Conservation (phyloP, 352 stramenopile genomes). For the Phytophthora sansomeana region DNA sequence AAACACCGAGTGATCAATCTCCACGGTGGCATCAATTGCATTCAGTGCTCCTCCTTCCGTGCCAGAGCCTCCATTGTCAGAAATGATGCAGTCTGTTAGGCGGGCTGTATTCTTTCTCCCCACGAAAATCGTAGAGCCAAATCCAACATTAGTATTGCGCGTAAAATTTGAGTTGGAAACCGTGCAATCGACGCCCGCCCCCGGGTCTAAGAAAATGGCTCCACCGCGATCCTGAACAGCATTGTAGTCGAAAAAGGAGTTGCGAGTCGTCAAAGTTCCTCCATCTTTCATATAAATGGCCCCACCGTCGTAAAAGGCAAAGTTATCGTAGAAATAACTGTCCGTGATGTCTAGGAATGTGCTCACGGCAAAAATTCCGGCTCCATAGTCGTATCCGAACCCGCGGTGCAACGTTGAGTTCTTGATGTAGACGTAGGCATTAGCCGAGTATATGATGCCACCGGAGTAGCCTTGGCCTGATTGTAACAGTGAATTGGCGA, state of each 20-base stretch:
- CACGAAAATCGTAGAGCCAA: slow-evolving; percentile 61
- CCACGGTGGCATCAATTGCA: slow-evolving; percentile 48
- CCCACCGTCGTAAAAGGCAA: slow-evolving; percentile 69
- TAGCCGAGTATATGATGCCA: slow-evolving; percentile 52
- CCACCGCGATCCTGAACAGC: slow-evolving; percentile 54
- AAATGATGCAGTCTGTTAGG: slow-evolving; percentile 31
- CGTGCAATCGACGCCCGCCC: slow-evolving; percentile 28
- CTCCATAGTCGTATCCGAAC: slow-evolving; percentile 61
- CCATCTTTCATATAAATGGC: slow-evolving; percentile 56
- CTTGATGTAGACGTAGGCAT: slow-evolving; percentile 33
- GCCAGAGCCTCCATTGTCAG: slow-evolving; percentile 42
- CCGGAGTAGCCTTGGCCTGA: slow-evolving; percentile 51
- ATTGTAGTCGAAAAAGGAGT: slow-evolving; percentile 42
- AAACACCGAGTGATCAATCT: slow-evolving; percentile 42
- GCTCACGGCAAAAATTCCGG: slow-evolving; percentile 49
- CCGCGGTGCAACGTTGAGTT: slow-evolving; percentile 48
- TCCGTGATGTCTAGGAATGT: slow-evolving; percentile 25
- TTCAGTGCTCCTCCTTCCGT: slow-evolving; percentile 60
- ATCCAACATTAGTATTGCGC: slow-evolving; percentile 55
- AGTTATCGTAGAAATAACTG: slow-evolving; percentile 49
- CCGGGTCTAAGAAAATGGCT: slow-evolving; percentile 54
- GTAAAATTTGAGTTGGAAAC: slow-evolving; percentile 46
- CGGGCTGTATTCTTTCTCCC: slow-evolving; percentile 56
- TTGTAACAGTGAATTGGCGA: slow-evolving; percentile 50
- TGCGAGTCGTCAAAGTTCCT: slow-evolving; percentile 29